Base-by-base conservation (phyloP, 2,329 filamentous ascomycete species). In the Phialophora macrospora region DNA sequence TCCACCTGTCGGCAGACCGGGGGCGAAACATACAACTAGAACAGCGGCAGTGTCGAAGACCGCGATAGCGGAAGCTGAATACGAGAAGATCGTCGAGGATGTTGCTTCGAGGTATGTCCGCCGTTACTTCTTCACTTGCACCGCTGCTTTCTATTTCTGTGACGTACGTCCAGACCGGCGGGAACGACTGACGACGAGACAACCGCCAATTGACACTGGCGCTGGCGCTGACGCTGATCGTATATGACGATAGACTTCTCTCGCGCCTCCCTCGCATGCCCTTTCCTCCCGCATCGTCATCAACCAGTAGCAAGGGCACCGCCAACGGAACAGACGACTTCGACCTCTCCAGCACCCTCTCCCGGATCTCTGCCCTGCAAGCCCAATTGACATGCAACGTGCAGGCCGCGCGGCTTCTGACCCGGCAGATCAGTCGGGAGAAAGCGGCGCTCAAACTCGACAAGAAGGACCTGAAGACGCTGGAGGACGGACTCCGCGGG, bases 231-330 rank as follows among this genome's bases (percentile, higher is more conserved):
- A n/a, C 28, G 6, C 17, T 4, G 1, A 7, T 5, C 4, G 34
- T 22, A 26, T 30, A n/a, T 34, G 4, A 20, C 6, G 2, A 52
- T 34, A 69, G 67, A 56, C 67, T 71, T n/a, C 44, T 68, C 26
- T 77, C 75, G 69, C 75, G 80, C 49, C 73, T 81, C 3, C 79
- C 80, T 41, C 75, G 78, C 66, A 81, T 81, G 79, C 79, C 79
- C 5, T 81, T 81, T 65, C 80, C 80, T 1, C 78, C 78, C 4
- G 72, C 75, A 28, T 38, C 48, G 12, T 24, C 22, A n/a, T 41
- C 38, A 17, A 52, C 14, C 22, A 55, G 11, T 4, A 8, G 51
- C 26, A 55, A 26, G 4, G 12, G 14, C 26, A 24, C 17, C 28
- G 52, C 20, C 24, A 55, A 20, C 12, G 17, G 52, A 12, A 32